phyloP scores from a whole-genome alignment of 441 rosid genomes.

The Erodium moschatum region DNA sequence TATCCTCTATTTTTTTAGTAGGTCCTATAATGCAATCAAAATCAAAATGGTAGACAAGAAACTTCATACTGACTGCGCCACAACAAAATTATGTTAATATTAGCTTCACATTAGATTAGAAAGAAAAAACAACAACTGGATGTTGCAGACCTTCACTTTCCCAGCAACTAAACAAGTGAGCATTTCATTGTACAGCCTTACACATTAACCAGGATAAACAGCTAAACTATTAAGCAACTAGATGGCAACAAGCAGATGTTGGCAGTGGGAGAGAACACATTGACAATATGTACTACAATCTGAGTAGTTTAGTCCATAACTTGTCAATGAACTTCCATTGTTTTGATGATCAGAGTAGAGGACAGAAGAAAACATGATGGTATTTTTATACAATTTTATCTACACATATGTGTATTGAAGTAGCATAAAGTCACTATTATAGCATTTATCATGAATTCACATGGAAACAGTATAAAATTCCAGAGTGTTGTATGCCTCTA shows the following conservation, averaged over 20 bases:
- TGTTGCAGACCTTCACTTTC: background rate
- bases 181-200: background rate
- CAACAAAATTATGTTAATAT: background rate
- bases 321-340: background rate
- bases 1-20: background rate
- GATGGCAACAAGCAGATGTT: background rate
- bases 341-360: background rate
- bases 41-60: background rate
- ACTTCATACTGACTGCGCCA: background rate
- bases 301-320: background rate
- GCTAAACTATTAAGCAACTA: background rate
- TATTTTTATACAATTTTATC: background rate
- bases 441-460: background rate
- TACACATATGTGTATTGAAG: no score
- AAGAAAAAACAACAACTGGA: background rate
- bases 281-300: background rate
- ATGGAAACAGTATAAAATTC: background rate
- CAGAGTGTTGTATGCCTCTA: background rate
- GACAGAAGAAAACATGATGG: background rate
- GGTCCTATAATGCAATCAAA: constrained; percentile 2
- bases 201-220: background rate
- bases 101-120: background rate
- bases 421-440: no score
- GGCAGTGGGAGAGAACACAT: background rate
- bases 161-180: background rate